Percentiles rank a stretch among this genome's conserved stretches.
phyloP scores from a whole-genome alignment of 2,329 filamentous ascomycete genomes.

The Trichoderma atrobrunneum region DNA sequence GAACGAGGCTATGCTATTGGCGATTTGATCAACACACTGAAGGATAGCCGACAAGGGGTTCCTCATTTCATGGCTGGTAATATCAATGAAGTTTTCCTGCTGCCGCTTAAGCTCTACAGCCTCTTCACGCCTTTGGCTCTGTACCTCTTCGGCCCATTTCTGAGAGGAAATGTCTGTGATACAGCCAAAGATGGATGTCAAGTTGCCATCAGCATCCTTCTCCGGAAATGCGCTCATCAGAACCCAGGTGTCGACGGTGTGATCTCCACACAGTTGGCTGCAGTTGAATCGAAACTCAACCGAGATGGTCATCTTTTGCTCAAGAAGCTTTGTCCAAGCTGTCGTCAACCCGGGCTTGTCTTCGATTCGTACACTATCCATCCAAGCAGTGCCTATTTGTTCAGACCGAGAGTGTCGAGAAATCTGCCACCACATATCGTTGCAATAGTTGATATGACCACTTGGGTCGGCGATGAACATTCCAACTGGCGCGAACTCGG shows the following conservation, averaged over 20 bases:
- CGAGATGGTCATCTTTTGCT: slow-evolving; percentile 61
- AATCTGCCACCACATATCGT: slow-evolving; percentile 75
- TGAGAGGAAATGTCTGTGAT: slow-evolving; percentile 84
- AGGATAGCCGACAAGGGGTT: slow-evolving; percentile 73
- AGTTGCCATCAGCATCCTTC: slow-evolving; percentile 57
- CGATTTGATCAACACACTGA: slow-evolving; percentile 74
- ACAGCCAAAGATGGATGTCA: slow-evolving; percentile 75
- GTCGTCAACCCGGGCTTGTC: slow-evolving; percentile 58
- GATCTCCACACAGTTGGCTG: slow-evolving; percentile 59
- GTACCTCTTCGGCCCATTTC: slow-evolving; percentile 79
- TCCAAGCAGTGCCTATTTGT: slow-evolving; percentile 63
- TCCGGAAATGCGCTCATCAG: slow-evolving; percentile 75
- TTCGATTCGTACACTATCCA: slow-evolving; percentile 66
- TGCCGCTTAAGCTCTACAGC: slow-evolving; percentile 76
- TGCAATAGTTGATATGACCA: slow-evolving; percentile 74
- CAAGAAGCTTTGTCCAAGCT: slow-evolving; percentile 62
- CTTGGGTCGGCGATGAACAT: slow-evolving; percentile 77
- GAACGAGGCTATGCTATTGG: slow-evolving; percentile 47
- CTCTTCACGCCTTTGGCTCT: slow-evolving; percentile 74
- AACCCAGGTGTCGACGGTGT: slow-evolving; percentile 68
- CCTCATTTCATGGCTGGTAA: slow-evolving; percentile 72
- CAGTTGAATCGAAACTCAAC: slow-evolving; percentile 75
- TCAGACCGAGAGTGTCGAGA: slow-evolving; percentile 62
- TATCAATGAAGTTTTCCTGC: slow-evolving; percentile 70
- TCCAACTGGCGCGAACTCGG: slow-evolving; percentile 78